Evolutionary conservation across 1,284 basidiomycete species (phyloP), one percentile per base, ranked within the genome.

Genomic region (Sanghuangporus sanghuang): DNA sequence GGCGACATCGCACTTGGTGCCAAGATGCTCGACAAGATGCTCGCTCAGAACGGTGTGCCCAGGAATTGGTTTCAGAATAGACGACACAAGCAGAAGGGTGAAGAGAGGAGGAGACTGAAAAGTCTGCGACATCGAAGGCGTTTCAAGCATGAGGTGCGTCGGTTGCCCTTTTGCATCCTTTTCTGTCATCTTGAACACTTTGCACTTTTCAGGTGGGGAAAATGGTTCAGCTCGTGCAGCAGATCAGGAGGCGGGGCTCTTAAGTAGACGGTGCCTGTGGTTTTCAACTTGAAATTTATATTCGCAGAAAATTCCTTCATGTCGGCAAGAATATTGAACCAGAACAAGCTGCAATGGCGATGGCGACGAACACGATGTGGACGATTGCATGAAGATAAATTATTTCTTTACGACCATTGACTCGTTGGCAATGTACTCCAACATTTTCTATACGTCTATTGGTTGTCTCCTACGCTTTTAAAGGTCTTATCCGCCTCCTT

Each of bases 31-130:
- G 79, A 83, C 60, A 66, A 58, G n/a, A 82, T 85, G 59, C 74
- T 92, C 18, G 67, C 68, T 40, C 74, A 76, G 36, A 93, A 92
- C 69, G 78, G 73, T 64, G 84, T 93, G 11, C 73, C 77, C 16
- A 68, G 69, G 40, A 85, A 87, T 66, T 73, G 85, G 40, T 76
- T 78, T 56, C 68, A 77, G 67, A 72, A 78, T 56, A 77, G 81
- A 66, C 78, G 90, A 68, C 90, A 92, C 71, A 90, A 91, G 73
- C 87, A 87, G 76, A 84, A 84, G 73, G 87, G 87, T 56, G 80
- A 77, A 59, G 88, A 87, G 72, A 81, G 87, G 64, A 79, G 86
- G 65, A 79, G 86, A 69, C 73, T 90, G 68, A 75, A 73, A 63
- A 89, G 86, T 69, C 77, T 85, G 70, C 79, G 87, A 64, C 89